Conservation (phyloP, 177 flowering plant species). For the Telopea speciosissima region DNA sequence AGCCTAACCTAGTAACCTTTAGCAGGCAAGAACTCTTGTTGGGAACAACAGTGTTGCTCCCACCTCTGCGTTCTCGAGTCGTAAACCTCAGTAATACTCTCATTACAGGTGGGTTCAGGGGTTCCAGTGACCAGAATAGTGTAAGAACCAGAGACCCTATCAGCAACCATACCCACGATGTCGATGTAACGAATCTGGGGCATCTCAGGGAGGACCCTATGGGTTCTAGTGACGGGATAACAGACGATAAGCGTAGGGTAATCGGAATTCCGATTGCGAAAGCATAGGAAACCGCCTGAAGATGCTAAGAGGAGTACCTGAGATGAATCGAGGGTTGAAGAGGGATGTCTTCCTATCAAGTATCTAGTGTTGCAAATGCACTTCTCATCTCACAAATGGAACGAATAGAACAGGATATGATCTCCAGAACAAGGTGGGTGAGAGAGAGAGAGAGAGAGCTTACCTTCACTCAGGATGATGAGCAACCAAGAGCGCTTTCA, state of each 20-base stretch:
- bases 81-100: slow-evolving; percentile 24
- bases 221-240: slow-evolving; percentile 21
- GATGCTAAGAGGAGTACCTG: slow-evolving; percentile 22
- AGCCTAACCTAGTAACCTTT: slow-evolving; percentile 4
- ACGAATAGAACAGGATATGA: too few species aligned
- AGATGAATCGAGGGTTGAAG: slow-evolving; percentile 18
- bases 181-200: slow-evolving; percentile 20
- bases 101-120: slow-evolving; percentile 15
- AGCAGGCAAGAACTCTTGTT: slow-evolving; percentile 8
- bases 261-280: slow-evolving; percentile 21
- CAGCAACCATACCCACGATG: slow-evolving; percentile 25
- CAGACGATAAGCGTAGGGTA: slow-evolving; percentile 21
- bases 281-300: slow-evolving; percentile 24
- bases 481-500: too few species aligned
- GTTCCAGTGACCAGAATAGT: slow-evolving; percentile 22
- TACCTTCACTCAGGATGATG: too few species aligned
- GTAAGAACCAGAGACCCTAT: slow-evolving; percentile 6
- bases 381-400: too few species aligned
- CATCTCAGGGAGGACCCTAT: slow-evolving; percentile 18
- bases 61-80: slow-evolving; percentile 20
- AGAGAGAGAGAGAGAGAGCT: too few species aligned
- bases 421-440: too few species aligned
- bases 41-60: slow-evolving; percentile 19
- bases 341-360: too few species aligned
- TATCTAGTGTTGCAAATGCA: too few species aligned